These are phyloP conservation scores for Sphaerostilbella broomeana DNA, from an alignment of 2,329 filamentous ascomycete species.

Conservation along the genomic window DNA sequence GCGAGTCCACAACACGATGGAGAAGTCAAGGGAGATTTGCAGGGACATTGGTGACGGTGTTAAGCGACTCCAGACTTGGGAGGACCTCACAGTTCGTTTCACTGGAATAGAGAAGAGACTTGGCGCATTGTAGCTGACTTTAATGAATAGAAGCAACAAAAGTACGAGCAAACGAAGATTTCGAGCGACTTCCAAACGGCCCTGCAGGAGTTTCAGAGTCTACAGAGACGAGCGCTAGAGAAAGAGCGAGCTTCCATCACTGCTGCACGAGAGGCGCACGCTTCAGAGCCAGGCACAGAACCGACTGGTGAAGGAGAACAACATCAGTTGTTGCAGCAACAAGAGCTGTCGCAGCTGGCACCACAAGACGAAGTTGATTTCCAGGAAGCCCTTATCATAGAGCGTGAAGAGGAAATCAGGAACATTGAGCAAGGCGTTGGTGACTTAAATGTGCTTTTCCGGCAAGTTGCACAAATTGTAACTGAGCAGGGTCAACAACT, in stretches of 20 bases:
- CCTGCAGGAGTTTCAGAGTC: conserved; percentile 81
- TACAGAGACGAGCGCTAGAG: conserved; percentile 86
- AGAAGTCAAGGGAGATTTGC: conserved; percentile 80
- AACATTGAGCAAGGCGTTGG: conserved; percentile 96
- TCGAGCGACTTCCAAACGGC: conserved; percentile 87
- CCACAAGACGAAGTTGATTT: conserved; percentile 95
- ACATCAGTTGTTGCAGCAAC: conserved; percentile 54
- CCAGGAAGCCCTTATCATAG: conserved; percentile 89
- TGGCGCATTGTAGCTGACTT: conserved; percentile 4
- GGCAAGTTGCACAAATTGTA: conserved; percentile 97
- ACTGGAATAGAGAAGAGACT: neutral
- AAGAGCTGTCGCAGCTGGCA: conserved; percentile 73
- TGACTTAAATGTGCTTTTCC: conserved; percentile 92
- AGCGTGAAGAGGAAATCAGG: conserved; percentile 93
- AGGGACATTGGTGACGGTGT: conserved; percentile 89
- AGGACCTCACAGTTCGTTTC: conserved; percentile 64
- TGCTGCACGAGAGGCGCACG: conserved; percentile 74
- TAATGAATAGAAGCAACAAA: conserved; percentile 70
- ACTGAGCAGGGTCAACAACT: conserved; percentile 86
- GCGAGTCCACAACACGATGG: conserved; percentile 77
- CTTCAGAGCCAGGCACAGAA: conserved; percentile 56
- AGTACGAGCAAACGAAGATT: conserved; percentile 92
- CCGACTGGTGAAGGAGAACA: conserved; percentile 34
- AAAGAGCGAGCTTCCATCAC: conserved; percentile 84
- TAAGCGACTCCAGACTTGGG: conserved; percentile 86